Conservation (phyloP, 176 grass and related monocot species). For the Musa schizocarpa region DNA sequence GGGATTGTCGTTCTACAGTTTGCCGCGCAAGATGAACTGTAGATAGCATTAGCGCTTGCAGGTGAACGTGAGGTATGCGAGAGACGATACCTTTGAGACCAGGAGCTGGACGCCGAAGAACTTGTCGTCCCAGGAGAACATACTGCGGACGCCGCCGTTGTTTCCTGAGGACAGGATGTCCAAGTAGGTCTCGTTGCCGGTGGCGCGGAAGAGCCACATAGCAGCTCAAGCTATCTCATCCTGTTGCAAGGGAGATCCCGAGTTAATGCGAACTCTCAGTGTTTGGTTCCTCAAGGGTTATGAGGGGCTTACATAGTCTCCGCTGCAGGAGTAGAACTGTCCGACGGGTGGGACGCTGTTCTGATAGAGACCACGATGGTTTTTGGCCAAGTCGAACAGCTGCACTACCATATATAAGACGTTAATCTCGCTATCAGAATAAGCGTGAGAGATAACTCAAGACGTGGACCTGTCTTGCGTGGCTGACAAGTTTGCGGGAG, state of each 20-base stretch:
- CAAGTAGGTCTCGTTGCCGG: conserved; percentile 32
- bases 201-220: conserved; percentile 54
- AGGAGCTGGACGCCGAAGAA: conserved; percentile 56
- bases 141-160: conserved; percentile 20
- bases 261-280: no score
- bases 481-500: conserved; percentile 29
- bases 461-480: conserved; percentile 39
- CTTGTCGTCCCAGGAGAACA: conserved; percentile 68
- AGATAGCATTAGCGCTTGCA: no score
- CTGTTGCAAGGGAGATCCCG: conserved; percentile 11
- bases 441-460: no score
- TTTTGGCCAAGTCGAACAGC: conserved; percentile 59
- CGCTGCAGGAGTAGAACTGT: conserved; percentile 49
- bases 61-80: no score
- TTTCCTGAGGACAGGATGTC: conserved; percentile 27
- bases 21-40: not conserved
- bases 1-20: conserved; percentile 25
- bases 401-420: conserved; percentile 5
- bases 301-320: conserved; percentile 39
- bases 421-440: no score
- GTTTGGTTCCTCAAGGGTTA: no score
- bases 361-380: conserved; percentile 49
- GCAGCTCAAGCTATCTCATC: conserved; percentile 76
- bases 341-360: conserved; percentile 39
- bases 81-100: conserved; percentile 35